phyloP scores from a whole-genome alignment of 257 asterid species.

The Vinca minor region DNA sequence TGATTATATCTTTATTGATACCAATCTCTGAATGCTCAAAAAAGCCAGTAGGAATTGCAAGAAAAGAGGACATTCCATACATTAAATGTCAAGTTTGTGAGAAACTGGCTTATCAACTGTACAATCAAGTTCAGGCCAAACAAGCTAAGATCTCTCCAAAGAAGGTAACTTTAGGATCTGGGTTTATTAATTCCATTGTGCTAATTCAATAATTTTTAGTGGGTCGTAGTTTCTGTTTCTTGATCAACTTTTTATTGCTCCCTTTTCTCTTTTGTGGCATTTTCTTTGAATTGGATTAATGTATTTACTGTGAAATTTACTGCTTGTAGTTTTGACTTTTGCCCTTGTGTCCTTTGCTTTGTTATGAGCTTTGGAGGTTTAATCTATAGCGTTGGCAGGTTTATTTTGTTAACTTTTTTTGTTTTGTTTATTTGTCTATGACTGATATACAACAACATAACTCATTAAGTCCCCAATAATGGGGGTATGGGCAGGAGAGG shows the following conservation, averaged over 20 bases:
- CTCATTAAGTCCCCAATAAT: too few species aligned
- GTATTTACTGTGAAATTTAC: not conserved
- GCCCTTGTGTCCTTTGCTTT: not conserved
- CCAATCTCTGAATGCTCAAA: constrained; percentile 50
- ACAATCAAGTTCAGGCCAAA: constrained; percentile 61
- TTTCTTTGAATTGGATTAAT: not conserved
- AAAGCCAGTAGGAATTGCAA: constrained; percentile 59
- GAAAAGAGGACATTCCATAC: constrained; percentile 84
- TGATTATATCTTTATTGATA: constrained; percentile 27
- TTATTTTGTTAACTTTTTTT: not conserved
- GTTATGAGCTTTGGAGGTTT: not conserved
- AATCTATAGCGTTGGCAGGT: not conserved
- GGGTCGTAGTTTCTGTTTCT: constrained; percentile 5
- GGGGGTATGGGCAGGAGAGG: too few species aligned
- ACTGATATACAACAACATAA: too few species aligned
- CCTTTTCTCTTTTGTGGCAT: not conserved
- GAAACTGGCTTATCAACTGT: constrained; percentile 52
- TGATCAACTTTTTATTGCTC: not conserved
- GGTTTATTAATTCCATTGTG: not conserved
- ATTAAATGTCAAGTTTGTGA: constrained; percentile 82
- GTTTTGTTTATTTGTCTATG: not conserved
- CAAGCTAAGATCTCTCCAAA: constrained; percentile 64
- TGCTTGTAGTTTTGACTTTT: not conserved
- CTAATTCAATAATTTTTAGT: constrained; percentile 7
- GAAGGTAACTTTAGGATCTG: constrained; percentile 40